Evolutionary conservation across 108 stramenopile species (phyloP), one percentile per base, ranked within the genome.

Genomic region (Skeletonema tropicum): DNA sequence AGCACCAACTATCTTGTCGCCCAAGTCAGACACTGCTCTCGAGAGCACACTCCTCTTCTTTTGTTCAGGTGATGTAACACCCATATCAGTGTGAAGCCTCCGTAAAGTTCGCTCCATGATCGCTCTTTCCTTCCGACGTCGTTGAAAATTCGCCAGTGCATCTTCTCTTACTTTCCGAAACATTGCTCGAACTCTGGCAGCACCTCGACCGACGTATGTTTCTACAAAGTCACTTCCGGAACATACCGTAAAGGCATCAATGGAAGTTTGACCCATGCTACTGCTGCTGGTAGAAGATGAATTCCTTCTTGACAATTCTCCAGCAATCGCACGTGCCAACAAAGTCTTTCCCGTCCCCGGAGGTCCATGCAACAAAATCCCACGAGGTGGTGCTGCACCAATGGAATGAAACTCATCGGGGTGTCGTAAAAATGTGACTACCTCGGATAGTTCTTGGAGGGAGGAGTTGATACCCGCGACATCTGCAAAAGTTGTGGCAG

Each of bases 381-480:
- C 96, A 32, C 80, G 59, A 0, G 95, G 95, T 30, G 90, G 88
- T 26, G 64, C 66, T 0, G 90, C 90, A 1, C 94, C 94, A 14
- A 91, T 41, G 3, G 60, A 49, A 21, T 76, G 68, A 71, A 83
- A 95, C 13, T 45, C 46, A n/a, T 72, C 30, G 6, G 97, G 89
- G 71, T 87, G 31, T 49, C 70, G 60, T 15, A 93, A 61, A 72
- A 82, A 93, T 6, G 78, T 71, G 9, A 97, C 94, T n/a, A 99
- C 82, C 68, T 97, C 94, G 29, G 74, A 57, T n/a, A 98, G 79
- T 75, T 97, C 98, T 32, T 57, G 75, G 52, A 95, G 66, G 19
- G 95, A 85, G 45, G 61, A 41, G 52, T 97, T 96, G 21, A 97
- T 83, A 19, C 98, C 98, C 23, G 97, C 98, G n/a, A 98, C 95